Base-by-base conservation (phyloP, 208 protist species). In the Lotmaria passim region DNA sequence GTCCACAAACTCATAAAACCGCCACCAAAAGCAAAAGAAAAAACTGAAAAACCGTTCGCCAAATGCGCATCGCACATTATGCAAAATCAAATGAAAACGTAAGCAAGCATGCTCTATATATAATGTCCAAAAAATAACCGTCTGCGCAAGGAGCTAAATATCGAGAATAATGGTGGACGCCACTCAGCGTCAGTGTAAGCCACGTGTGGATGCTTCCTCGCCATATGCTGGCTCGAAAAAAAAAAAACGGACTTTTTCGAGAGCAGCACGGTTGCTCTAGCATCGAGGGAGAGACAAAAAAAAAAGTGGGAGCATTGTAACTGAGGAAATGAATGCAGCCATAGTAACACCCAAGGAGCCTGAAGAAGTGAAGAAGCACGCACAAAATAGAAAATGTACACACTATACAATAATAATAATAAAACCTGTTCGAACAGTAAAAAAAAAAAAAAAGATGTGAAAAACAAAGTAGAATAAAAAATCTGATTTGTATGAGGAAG, bases 401-500 rank as follows among this genome's bases (percentile, higher is more conserved):
- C 68, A 74, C 51, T 64, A 74, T 74, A 66, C 68, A 76, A 63
- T 41, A 62, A 8, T 55, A 50, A 39, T 38, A 53, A 38, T 10
- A 55, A 60, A 41, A 21, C n/a, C n/a, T n/a, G n/a, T n/a, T n/a
- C n/a, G 31, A 67, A 41, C 41, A 14, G 6, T 17, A 57, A 44
- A 41, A 28, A 57, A 21, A 67, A 57, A 66, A 62, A 62, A 46
- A 65, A 41, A 68, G 33, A 60, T 57, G 46, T 36, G 23, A 69
- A 53, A 39, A 50, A 58, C 38, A 55, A 28, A 6, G 10, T n/a
- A 6, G n/a, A n/a, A n/a, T n/a, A n/a, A n/a, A n/a, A n/a, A n/a
- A n/a, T n/a, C n/a, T n/a, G n/a, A n/a, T n/a, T n/a, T 12, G 12
- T 28, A 31, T 17, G 26, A 14, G 50, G 2, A 17, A 21, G 50